Conservation (phyloP, 2,329 filamentous ascomycete genomes). For the Aspergillus chevalieri region DNA sequence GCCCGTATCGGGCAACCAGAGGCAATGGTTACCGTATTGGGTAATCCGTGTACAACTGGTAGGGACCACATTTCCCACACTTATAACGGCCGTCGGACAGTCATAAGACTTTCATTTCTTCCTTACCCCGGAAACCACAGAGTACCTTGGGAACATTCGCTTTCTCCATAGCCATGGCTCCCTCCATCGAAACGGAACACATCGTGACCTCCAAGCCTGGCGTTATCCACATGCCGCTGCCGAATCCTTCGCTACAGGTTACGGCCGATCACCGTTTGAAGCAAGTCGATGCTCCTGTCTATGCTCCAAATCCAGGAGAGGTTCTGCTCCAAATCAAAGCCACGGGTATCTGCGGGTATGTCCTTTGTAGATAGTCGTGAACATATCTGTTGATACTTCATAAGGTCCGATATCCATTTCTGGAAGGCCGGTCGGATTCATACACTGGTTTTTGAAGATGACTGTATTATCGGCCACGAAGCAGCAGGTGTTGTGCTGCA, state of each 20-base stretch:
- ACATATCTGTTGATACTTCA: not conserved
- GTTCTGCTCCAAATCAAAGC: constrained; percentile 57
- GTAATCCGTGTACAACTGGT: not conserved
- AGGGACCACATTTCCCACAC: not conserved
- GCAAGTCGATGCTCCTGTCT: constrained; percentile 51
- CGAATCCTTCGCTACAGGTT: constrained; percentile 54
- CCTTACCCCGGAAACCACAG: not conserved
- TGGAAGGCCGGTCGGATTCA: constrained; percentile 63
- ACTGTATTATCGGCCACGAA: constrained; percentile 62
- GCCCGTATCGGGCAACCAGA: constrained; percentile 10
- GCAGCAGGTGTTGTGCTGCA: constrained; percentile 55
- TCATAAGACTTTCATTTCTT: not conserved
- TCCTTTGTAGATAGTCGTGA: not conserved
- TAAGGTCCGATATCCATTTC: constrained; percentile 61
- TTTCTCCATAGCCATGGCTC: not conserved
- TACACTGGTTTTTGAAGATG: constrained; percentile 54
- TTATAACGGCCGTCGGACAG: not conserved
- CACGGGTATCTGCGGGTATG: constrained; percentile 58
- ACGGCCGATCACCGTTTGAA: constrained; percentile 57
- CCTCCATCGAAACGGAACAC: not conserved
- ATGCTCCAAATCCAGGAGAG: constrained; percentile 49
- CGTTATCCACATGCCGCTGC: not conserved
- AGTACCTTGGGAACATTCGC: not conserved
- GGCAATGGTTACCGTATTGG: constrained; percentile 5
- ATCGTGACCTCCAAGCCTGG: not conserved